Conservation (phyloP, 495 filamentous ascomycete genomes). For the Saxophila tyrrhenica region DNA sequence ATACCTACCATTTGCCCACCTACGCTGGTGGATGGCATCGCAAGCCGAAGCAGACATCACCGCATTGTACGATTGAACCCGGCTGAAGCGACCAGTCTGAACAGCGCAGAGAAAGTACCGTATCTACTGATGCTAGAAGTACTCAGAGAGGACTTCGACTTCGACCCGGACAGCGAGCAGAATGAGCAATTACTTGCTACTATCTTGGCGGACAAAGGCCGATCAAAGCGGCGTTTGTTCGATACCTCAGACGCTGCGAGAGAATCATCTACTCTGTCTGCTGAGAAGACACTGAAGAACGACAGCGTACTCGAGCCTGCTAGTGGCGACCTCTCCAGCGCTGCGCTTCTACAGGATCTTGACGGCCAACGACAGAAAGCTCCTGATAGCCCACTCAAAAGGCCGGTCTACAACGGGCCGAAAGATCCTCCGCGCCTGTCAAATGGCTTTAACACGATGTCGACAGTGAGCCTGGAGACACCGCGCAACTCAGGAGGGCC, state of each 20-base stretch:
- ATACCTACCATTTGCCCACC: constrained; percentile 65
- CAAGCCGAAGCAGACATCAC: constrained; percentile 56
- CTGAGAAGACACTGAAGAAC: constrained; percentile 33
- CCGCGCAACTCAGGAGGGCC: constrained; percentile 49
- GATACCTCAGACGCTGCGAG: constrained; percentile 48
- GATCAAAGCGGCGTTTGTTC: constrained; percentile 49
- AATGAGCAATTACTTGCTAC: constrained; percentile 51
- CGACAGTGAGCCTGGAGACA: constrained; percentile 40
- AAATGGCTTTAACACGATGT: constrained; percentile 43
- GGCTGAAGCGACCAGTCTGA: constrained; percentile 64
- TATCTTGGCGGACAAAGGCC: constrained; percentile 50
- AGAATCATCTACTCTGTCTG: constrained; percentile 25
- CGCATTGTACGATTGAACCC: constrained; percentile 65
- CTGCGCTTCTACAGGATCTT: constrained; percentile 47
- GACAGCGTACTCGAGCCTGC: constrained; percentile 69
- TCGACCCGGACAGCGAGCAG: constrained; percentile 53
- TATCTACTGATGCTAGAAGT: constrained; percentile 70
- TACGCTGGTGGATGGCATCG: constrained; percentile 49
- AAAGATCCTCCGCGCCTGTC: constrained; percentile 26
- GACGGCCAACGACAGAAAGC: constrained; percentile 28
- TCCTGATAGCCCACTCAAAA: constrained; percentile 7
- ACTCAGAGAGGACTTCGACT: constrained; percentile 60
- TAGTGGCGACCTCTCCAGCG: constrained; percentile 58
- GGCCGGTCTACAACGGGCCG: neutral
- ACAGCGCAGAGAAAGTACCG: constrained; percentile 68